Conservation (phyloP, 116 monocot genomes). For the Dioscorea cayenensis region DNA sequence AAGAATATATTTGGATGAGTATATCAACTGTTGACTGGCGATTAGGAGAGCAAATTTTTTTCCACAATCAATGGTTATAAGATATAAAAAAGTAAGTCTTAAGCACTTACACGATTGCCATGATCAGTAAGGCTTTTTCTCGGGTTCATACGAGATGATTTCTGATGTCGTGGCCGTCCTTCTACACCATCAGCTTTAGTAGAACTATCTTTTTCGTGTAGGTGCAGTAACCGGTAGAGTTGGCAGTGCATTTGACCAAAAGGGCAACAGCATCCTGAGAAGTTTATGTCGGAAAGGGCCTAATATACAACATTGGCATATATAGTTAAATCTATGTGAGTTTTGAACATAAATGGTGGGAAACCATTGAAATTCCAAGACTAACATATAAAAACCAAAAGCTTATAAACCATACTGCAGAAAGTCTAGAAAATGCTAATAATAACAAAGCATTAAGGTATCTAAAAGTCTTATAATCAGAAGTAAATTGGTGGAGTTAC, state of each 20-base stretch:
- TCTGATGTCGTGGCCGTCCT: conserved; percentile 64
- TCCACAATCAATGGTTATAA: background rate
- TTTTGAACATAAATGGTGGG: background rate
- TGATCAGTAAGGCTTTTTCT: conserved; percentile 66
- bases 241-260: conserved; percentile 92
- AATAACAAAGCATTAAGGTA: background rate
- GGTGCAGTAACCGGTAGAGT: conserved; percentile 88
- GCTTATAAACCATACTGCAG: background rate
- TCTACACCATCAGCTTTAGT: background rate
- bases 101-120: conserved; percentile 62
- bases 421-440: background rate
- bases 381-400: background rate
- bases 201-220: conserved; percentile 19
- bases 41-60: too few species aligned
- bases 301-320: conserved; percentile 7
- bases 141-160: conserved; percentile 82
- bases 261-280: conserved; percentile 77
- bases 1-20: background rate
- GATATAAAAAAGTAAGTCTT: background rate
- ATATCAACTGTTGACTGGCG: too few species aligned
- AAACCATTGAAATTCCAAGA: background rate
- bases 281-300: conserved; percentile 74
- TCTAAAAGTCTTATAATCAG: too few species aligned
- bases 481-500: conserved; percentile 28
- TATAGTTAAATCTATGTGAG: background rate